Conservation (phyloP, 208 protist species). For the Leishmania aethiopica region DNA sequence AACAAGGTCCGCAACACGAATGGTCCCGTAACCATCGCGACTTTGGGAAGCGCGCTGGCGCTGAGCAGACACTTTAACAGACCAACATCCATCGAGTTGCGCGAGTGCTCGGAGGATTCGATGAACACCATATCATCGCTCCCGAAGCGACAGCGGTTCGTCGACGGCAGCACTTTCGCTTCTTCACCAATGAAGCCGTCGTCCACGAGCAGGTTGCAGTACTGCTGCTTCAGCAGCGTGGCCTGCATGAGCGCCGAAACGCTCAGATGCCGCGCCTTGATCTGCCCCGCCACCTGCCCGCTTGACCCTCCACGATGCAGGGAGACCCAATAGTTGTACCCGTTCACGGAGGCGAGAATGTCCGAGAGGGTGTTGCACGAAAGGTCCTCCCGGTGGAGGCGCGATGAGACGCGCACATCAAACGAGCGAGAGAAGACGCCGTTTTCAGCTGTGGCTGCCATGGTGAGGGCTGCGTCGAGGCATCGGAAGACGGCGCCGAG, state of each 20-base stretch:
- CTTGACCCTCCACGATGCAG: conserved; percentile 43
- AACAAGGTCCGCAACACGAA: conserved; percentile 56
- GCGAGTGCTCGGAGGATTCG: conserved; percentile 62
- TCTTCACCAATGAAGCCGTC: conserved; percentile 50
- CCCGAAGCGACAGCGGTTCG: background rate
- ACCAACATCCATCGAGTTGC: conserved; percentile 56
- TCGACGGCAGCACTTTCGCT: background rate
- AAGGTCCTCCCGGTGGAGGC: conserved; percentile 77
- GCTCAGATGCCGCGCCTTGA: conserved; percentile 67
- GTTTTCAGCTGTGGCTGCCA: conserved; percentile 75
- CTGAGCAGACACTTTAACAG: conserved; percentile 75
- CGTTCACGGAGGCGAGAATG: conserved; percentile 84
- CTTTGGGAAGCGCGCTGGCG: conserved; percentile 63
- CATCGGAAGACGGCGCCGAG: conserved; percentile 91
- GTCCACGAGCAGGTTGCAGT: conserved; percentile 58
- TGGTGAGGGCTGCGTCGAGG: conserved; percentile 94
- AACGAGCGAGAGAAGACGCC: conserved; percentile 69
- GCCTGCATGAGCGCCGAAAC: conserved; percentile 57
- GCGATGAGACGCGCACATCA: conserved; percentile 55
- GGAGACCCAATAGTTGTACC: conserved; percentile 89
- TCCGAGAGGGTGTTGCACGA: conserved; percentile 82
- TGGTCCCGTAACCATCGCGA: conserved; percentile 57
- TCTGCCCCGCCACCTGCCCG: conserved; percentile 37
- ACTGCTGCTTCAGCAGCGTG: conserved; percentile 77
- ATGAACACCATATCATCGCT: conserved; percentile 48